Evolutionary conservation across 2,329 filamentous ascomycete genomes (phyloP), one percentile per base, ranked within the genome.

Genomic region (Remersonia thermophila): DNA sequence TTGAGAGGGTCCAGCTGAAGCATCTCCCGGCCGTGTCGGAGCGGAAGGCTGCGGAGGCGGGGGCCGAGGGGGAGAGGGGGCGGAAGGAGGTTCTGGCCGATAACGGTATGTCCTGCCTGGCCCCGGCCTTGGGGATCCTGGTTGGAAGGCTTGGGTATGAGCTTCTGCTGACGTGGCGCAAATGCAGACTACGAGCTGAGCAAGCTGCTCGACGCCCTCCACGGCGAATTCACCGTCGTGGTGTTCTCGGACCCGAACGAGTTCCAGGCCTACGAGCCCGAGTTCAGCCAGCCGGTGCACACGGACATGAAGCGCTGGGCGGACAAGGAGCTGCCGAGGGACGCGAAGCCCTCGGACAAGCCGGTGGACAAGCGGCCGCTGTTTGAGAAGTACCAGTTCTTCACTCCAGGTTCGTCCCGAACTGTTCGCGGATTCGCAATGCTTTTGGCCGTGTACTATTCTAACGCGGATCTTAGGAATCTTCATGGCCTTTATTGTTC

Each of bases 301-400:
- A 73, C 77, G 55, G 83, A 89, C 44, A 60, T 91, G 45, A 91
- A 83, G 71, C 73, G 85, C 47, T 59, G 62, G 36, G 42, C 61
- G 7, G 27, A 29, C 8, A 13, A 29, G n/a, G 25, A 30, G 17
- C 33, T 43, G 13, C 35, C 51, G 13, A 61, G 57, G 37, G 58
- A 59, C 13, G 52, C 54, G 12, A 66, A 71, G 27, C 3, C 14
- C 40, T 51, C 44, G 36, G 20, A 23, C 20, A 23, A 5, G 20
- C 20, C 20, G 5, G 62, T 55, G 6, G 20, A 29, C 14, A 66
- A 58, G 26, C 56, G 67, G 20, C 67, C 74, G 3, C 60, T 93
- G 30, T 96, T 98, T 51, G 82, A 93, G 60, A 86, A 83, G 58
- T 98, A 98, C 58, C 82, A 94, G 56, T 96, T 87, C 63, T 81